Evolutionary conservation across 2,329 filamentous ascomycete genomes (phyloP).

Genomic region (Aspergillus ibericus): DNA sequence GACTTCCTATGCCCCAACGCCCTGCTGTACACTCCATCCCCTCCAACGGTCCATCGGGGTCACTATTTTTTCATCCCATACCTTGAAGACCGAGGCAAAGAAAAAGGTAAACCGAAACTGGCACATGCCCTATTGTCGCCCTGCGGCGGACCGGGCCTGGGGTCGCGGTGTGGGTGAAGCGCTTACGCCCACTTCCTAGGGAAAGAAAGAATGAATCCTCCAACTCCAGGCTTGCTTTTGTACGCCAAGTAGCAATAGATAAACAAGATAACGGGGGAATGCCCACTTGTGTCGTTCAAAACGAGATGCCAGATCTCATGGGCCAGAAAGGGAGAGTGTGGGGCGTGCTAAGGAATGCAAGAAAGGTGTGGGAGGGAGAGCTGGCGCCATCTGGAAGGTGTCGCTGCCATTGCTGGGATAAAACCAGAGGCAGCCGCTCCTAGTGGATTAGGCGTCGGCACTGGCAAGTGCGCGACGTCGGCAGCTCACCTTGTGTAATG

Average conservation of each 20-base stretch:
- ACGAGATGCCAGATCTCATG: too few relatives aligned
- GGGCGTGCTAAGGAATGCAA: constrained; percentile 15
- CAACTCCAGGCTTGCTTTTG: constrained; percentile 19
- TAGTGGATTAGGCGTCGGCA: background rate
- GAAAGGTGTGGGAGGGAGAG: background rate
- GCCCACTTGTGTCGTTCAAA: constrained; percentile 4
- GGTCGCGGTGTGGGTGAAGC: constrained; percentile 15
- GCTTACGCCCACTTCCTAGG: constrained; percentile 17
- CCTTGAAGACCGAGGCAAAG: constrained; percentile 5
- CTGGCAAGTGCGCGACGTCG: constrained; percentile 3
- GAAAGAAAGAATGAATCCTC: constrained; percentile 8
- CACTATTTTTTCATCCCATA: constrained; percentile 10
- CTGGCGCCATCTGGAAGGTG: constrained; percentile 1
- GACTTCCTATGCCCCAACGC: constrained; percentile 10
- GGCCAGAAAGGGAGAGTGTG: constrained; percentile 9
- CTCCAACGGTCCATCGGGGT: background rate
- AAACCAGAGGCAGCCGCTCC: background rate
- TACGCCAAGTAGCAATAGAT: constrained; percentile 24
- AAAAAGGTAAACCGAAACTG: background rate
- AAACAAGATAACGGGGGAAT: constrained; percentile 11
- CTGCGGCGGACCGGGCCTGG: constrained; percentile 8
- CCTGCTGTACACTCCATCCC: constrained; percentile 17
- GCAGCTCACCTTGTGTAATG: constrained; percentile 26
- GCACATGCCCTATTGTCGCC: constrained; percentile 3
- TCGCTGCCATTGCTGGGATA: constrained; percentile 10